These are phyloP conservation scores for Trametes maxima DNA, from an alignment of 768 basidiomycete species.

Conservation along the genomic window DNA sequence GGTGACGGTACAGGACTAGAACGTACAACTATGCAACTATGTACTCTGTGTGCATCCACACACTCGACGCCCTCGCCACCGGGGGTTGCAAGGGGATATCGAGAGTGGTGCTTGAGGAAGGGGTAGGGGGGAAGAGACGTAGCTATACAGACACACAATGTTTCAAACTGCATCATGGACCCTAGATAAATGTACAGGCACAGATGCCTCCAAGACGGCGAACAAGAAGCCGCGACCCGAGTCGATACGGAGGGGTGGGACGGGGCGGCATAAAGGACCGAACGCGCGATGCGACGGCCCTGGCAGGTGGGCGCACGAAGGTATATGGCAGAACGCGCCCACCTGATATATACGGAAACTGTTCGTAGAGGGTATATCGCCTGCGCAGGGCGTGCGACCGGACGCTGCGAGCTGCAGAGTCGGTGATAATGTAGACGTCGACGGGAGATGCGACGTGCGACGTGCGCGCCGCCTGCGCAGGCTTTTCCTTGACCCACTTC, in stretches of 20 bases:
- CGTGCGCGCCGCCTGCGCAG: not conserved
- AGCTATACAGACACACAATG: slow-evolving; percentile 12
- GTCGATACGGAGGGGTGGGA: not conserved
- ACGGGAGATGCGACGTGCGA: not conserved
- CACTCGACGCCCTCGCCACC: not conserved
- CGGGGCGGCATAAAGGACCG: not conserved
- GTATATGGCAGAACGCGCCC: slow-evolving; percentile 7
- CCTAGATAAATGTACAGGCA: slow-evolving; percentile 12
- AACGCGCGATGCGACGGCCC: not conserved
- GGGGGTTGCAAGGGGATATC: not conserved
- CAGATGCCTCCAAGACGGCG: slow-evolving; percentile 5
- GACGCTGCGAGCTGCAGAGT: not conserved
- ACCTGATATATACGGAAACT: slow-evolving; percentile 10
- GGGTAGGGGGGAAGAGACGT: not conserved
- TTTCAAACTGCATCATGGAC: slow-evolving; percentile 1
- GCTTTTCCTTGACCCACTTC: slow-evolving; percentile 2
- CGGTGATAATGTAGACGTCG: not conserved
- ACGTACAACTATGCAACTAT: not conserved
- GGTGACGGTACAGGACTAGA: slow-evolving; percentile 14
- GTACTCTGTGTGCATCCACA: not conserved
- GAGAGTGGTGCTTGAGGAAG: not conserved
- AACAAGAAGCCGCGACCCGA: not conserved
- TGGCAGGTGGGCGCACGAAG: slow-evolving; percentile 15
- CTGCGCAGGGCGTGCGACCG: not conserved
- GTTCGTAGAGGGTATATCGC: slow-evolving; percentile 18